phyloP scores from a whole-genome alignment of 495 filamentous ascomycete species.

The Choiromyces venosus region DNA sequence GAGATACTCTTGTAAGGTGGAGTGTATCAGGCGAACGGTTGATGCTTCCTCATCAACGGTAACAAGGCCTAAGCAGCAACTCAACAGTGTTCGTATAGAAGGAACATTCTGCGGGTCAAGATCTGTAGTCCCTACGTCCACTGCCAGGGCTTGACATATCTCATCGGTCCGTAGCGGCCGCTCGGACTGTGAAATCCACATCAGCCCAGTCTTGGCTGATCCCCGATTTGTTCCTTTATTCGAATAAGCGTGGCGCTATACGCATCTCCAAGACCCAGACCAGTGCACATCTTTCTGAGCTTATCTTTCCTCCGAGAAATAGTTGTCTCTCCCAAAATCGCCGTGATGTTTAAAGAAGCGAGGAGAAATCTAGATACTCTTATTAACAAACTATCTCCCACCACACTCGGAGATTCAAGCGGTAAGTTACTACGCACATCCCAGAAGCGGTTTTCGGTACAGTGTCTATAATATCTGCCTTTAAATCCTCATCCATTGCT shows the following conservation, averaged over 20 bases:
- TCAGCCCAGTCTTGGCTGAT: neutral
- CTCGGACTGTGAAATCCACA: conserved; percentile 1
- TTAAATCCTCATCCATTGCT: neutral
- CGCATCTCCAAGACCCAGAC: neutral
- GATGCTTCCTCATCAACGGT: neutral
- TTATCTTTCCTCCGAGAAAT: neutral
- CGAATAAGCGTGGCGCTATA: neutral
- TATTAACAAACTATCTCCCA: neutral
- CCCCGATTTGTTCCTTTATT: neutral
- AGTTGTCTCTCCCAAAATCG: neutral
- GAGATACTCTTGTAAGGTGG: neutral
- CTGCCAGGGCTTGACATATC: neutral
- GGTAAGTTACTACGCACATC: neutral
- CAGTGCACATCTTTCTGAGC: neutral
- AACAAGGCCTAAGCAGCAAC: neutral
- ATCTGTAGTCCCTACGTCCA: neutral
- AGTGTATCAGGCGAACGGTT: neutral
- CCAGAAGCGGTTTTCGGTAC: neutral
- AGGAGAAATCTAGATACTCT: neutral
- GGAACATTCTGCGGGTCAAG: neutral
- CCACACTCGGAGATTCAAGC: neutral
- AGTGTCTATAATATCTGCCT: neutral
- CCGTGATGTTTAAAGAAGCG: neutral
- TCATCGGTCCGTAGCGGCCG: neutral
- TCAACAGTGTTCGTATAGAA: neutral